phyloP scores from a whole-genome alignment of 257 asterid genomes.

The Solanum sparsipilum region DNA sequence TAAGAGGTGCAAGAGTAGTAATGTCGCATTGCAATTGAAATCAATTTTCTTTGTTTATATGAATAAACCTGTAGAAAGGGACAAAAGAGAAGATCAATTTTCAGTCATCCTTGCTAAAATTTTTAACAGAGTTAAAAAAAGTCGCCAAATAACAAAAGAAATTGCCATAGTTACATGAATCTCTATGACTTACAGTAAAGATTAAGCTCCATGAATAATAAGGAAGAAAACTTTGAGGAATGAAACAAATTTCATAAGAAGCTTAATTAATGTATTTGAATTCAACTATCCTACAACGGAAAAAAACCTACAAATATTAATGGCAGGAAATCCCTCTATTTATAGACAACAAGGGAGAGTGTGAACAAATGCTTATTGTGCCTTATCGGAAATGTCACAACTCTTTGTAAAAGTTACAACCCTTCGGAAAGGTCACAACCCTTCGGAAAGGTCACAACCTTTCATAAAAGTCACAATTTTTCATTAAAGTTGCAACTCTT shows the following conservation, averaged over 20 bases:
- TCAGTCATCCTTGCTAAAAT: neutral
- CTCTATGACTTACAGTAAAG: neutral
- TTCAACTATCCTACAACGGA: neutral
- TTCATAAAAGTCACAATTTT: too few relatives aligned
- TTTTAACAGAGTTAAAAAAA: too few relatives aligned
- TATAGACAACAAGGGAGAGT: neutral
- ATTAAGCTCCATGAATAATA: neutral
- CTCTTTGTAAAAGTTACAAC: too few relatives aligned
- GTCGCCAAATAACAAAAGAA: neutral
- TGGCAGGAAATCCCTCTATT: neutral
- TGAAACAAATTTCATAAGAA: neutral
- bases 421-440: neutral
- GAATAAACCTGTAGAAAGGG: neutral
- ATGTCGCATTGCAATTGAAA: neutral
- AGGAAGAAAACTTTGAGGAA: neutral
- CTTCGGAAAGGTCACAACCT: too few relatives aligned
- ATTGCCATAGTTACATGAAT: neutral
- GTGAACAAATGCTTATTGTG: too few relatives aligned
- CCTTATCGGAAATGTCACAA: too few relatives aligned
- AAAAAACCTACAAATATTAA: neutral
- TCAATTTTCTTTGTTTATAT: neutral
- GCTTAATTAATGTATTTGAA: too few relatives aligned
- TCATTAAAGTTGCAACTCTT: too few relatives aligned
- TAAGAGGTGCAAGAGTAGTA: neutral
- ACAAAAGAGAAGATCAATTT: too few relatives aligned